Conservation (phyloP, 169 alveolate species). For the Plasmodium adleri region DNA sequence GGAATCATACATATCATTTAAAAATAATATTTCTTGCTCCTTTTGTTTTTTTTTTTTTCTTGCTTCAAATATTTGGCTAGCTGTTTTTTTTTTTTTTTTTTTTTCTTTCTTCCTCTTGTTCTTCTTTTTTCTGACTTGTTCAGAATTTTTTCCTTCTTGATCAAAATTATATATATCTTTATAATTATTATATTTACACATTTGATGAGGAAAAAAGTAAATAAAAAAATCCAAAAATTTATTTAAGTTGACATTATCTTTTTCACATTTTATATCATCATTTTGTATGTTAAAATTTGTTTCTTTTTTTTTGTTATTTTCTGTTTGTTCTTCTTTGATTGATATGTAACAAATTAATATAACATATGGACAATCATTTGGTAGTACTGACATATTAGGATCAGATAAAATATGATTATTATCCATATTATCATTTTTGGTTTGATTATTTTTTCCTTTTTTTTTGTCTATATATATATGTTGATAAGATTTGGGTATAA, state of each 20-base stretch:
- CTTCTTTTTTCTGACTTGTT: background rate
- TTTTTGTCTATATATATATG: too few relatives aligned
- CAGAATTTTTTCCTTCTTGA: background rate
- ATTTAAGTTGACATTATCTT: background rate
- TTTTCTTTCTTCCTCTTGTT: background rate
- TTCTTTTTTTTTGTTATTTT: background rate
- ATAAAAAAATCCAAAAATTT: too few relatives aligned
- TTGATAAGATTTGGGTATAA: too few relatives aligned
- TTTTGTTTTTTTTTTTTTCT: background rate
- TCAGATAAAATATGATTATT: background rate
- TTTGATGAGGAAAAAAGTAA: too few relatives aligned
- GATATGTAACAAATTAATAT: constrained; percentile 50
- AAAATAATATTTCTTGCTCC: background rate
- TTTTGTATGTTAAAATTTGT: background rate
- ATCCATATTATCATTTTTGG: background rate
- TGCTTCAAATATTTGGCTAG: background rate
- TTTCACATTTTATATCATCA: background rate
- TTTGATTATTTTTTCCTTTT: background rate
- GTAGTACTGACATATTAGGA: background rate
- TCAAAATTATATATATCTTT: too few relatives aligned
- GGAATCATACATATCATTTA: constrained; percentile 20
- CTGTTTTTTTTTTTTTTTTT: background rate
- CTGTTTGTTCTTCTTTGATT: constrained; percentile 4
- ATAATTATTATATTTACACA: too few relatives aligned
- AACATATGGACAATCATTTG: constrained; percentile 16